Conservation (phyloP, 352 stramenopile genomes). For the Aphanomyces stellatus region DNA sequence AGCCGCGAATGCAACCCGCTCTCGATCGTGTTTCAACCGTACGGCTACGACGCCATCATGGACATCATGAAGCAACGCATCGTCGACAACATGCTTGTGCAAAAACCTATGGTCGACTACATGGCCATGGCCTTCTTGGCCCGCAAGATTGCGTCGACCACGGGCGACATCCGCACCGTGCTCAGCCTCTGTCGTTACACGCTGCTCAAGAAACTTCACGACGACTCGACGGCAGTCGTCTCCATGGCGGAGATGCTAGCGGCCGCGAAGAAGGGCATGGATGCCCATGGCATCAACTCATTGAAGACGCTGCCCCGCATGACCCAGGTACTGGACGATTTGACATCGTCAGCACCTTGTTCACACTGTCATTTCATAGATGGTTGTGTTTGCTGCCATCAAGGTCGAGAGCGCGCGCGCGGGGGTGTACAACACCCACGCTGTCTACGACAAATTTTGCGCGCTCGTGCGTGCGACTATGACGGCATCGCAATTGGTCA, state of each 20-base stretch:
- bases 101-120: slow-evolving; percentile 45
- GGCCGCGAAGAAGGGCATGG: slow-evolving; percentile 59
- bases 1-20: slow-evolving; percentile 41
- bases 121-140: slow-evolving; percentile 68
- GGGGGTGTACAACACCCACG: slow-evolving; percentile 42
- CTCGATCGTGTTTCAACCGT: slow-evolving; percentile 74
- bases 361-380: slow-evolving; percentile 47
- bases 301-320: slow-evolving; percentile 63
- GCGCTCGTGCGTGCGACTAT: slow-evolving; percentile 56
- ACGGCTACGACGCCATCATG: slow-evolving; percentile 68
- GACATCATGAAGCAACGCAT: slow-evolving; percentile 64
- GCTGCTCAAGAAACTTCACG: slow-evolving; percentile 42
- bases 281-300: slow-evolving; percentile 47
- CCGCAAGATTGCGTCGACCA: slow-evolving; percentile 68
- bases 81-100: slow-evolving; percentile 32
- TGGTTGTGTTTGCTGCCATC: slow-evolving; percentile 18
- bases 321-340: slow-evolving; percentile 81
- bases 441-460: slow-evolving; percentile 63
- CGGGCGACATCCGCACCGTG: slow-evolving; percentile 61
- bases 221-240: slow-evolving; percentile 30
- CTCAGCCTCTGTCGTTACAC: slow-evolving; percentile 67
- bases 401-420: slow-evolving; percentile 24
- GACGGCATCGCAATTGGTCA: slow-evolving; percentile 39
- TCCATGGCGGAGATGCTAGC: slow-evolving; percentile 63
- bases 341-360: too few relatives aligned